Percentiles rank a stretch among this genome's conserved stretches.
phyloP scores from a whole-genome alignment of 208 protist species.

The Giardia muris region DNA sequence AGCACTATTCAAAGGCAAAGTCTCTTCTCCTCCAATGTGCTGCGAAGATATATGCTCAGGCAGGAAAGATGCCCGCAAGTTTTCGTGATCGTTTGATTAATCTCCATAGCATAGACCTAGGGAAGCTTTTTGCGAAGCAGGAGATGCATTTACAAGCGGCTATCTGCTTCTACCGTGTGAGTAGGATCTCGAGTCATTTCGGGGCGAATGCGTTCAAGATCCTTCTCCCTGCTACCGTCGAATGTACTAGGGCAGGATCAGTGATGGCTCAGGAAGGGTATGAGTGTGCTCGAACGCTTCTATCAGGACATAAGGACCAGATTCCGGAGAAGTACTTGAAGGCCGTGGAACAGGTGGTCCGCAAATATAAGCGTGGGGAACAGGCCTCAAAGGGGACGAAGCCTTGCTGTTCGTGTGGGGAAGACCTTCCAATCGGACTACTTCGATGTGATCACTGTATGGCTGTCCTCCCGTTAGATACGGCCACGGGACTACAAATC shows the following conservation, averaged over 20 bases:
- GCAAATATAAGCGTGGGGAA: background rate
- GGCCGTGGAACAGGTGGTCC: background rate
- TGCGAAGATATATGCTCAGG: background rate
- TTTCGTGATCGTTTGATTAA: background rate
- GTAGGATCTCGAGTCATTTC: conserved; percentile 7
- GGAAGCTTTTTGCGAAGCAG: background rate
- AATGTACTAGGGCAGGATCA: conserved; percentile 14
- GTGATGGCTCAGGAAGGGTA: background rate
- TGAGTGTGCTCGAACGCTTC: conserved; percentile 12
- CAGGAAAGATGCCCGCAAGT: background rate
- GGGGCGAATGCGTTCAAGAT: background rate
- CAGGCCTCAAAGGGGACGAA: too few relatives aligned
- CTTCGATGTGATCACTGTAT: background rate
- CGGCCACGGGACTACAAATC: background rate
- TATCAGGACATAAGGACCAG: background rate
- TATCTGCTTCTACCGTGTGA: conserved; percentile 4
- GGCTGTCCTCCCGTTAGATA: conserved; percentile 22
- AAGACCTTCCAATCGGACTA: background rate
- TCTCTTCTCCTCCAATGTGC: conserved; percentile 4
- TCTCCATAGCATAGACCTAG: conserved; percentile 15
- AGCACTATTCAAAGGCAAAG: background rate
- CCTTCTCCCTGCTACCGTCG: background rate
- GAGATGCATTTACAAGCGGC: background rate
- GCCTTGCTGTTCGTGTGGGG: background rate
- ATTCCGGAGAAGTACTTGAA: conserved; percentile 29